These are phyloP conservation scores for Globisporangium solare DNA, from an alignment of 352 stramenopile species.

Conservation along the genomic window DNA sequence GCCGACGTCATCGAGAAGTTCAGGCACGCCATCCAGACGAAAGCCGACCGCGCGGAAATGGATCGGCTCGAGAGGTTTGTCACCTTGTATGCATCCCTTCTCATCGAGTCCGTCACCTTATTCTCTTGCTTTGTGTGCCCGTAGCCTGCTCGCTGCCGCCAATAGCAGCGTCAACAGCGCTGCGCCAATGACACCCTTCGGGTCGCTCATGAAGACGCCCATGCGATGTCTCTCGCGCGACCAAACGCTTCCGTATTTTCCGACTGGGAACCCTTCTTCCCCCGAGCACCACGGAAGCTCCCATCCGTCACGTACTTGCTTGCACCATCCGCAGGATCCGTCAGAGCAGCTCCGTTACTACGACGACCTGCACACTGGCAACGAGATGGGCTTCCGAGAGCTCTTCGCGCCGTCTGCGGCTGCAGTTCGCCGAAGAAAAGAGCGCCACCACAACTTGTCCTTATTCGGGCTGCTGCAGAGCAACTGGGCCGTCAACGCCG, in stretches of 20 bases:
- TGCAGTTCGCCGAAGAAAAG: slow-evolving; percentile 12
- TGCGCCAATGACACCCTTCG: slow-evolving; percentile 6
- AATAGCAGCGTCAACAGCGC: slow-evolving; percentile 9
- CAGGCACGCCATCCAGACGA: slow-evolving; percentile 32
- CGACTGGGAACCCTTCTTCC: slow-evolving; percentile 6
- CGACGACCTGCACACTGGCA: neutral
- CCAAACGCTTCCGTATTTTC: slow-evolving; percentile 32
- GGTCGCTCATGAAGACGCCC: slow-evolving; percentile 46
- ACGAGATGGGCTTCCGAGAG: slow-evolving; percentile 4
- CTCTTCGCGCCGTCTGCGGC: slow-evolving; percentile 9
- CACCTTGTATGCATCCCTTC: neutral
- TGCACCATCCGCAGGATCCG: neutral
- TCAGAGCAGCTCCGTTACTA: slow-evolving; percentile 1
- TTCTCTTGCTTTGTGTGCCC: neutral
- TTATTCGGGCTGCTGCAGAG: slow-evolving; percentile 1
- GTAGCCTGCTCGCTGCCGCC: slow-evolving; percentile 23
- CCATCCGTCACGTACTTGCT: slow-evolving; percentile 1
- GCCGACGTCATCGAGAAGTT: slow-evolving; percentile 44
- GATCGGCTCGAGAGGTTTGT: slow-evolving; percentile 29
- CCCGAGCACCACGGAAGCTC: slow-evolving; percentile 6
- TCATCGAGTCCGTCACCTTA: neutral
- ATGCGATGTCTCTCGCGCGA: slow-evolving; percentile 62
- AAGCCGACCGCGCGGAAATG: slow-evolving; percentile 57
- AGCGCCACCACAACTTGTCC: slow-evolving; percentile 8
- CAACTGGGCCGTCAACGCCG: slow-evolving; percentile 13